Evolutionary conservation across 2,329 filamentous ascomycete species (phyloP).

Genomic region (Chalaropsis ovoidea): DNA sequence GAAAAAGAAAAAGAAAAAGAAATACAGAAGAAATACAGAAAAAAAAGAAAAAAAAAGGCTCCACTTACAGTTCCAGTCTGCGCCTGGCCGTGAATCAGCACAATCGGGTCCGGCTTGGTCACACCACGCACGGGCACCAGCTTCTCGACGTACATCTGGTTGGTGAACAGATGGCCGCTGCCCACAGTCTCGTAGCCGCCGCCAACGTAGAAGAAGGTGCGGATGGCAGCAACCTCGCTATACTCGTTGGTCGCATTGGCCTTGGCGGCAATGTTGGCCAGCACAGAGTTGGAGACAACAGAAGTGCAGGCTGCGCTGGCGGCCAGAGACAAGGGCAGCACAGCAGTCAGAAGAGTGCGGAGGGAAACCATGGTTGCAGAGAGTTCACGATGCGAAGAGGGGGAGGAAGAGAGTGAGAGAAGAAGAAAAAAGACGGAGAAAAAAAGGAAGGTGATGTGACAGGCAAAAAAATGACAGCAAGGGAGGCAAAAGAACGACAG

Average conservation of each 20-base stretch:
- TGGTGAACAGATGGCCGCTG: conserved; percentile 25
- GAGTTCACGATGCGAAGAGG: neutral
- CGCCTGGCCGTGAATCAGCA: conserved; percentile 38
- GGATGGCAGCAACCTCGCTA: conserved; percentile 28
- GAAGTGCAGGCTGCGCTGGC: conserved; percentile 19
- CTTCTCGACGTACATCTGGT: conserved; percentile 47
- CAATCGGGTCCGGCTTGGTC: conserved; percentile 31
- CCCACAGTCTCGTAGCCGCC: conserved; percentile 32
- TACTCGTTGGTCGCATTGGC: conserved; percentile 23
- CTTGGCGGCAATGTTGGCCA: conserved; percentile 14
- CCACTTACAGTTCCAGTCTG: conserved; percentile 34
- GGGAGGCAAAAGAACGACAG: neutral
- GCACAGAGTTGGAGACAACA: conserved; percentile 16
- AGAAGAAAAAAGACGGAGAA: neutral
- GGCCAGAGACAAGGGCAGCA: conserved; percentile 17
- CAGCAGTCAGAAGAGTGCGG: conserved; percentile 4
- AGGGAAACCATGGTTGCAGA: conserved; percentile 21
- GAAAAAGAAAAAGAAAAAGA: neutral
- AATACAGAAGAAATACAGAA: no score
- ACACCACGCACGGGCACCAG: conserved; percentile 32
- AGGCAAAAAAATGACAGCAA: no score
- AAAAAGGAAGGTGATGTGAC: neutral
- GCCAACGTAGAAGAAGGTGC: conserved; percentile 34
- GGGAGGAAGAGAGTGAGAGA: neutral
- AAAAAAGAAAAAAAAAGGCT: conserved; percentile 27